Evolutionary conservation across 2,329 filamentous ascomycete species (phyloP), one percentile per base, ranked within the genome.

Genomic region (Fusarium xylarioides): DNA sequence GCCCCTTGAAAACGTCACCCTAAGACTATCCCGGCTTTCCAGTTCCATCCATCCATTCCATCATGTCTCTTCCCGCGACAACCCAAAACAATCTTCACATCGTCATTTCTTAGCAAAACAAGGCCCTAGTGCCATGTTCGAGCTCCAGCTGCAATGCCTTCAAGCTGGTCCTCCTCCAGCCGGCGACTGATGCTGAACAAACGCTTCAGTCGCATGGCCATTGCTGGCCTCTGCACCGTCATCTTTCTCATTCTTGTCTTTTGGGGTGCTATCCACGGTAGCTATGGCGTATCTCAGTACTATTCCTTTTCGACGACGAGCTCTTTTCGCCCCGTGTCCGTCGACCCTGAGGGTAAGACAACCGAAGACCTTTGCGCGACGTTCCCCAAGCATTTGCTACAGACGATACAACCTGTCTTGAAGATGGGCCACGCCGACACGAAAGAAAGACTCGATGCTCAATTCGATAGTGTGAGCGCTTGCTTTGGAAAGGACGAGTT

Each of bases 381-480:
- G 37, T 81, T 81, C 56, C 80, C 80, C 28, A 79, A 74, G 59
- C 74, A 81, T 50, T 55, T 81, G 38, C 78, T 81, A 32, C 66
- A 78, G 34, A 64, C 75, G 19, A 75, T 81, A 35, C 80, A 81
- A 60, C 80, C 80, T 26, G 79, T 81, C 40, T 70, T 81, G 46
- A 81, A 81, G 69, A 77, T 81, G 59, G 80, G 80, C 30, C 79
- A 81, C 35, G 78, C 79, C 63, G 80, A 79, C 53, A 69, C 69
- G 30, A 73, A 68, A 32, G 64, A 73, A 37, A 79, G 77, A 67
- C 61, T 81, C 10, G 76, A 80, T 34, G 83, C 86, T 7, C 87
- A 89, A 59, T 80, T 90, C 50, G 78, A 83, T 46, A 88, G 85
- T 71, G 85, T 87, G 38, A 88, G 88, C 50, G 85, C 86, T 26